Percentiles rank a stretch among this genome's conserved stretches.
Conservation (phyloP, 2,329 filamentous ascomycete genomes). For the Alternaria sp. region DNA sequence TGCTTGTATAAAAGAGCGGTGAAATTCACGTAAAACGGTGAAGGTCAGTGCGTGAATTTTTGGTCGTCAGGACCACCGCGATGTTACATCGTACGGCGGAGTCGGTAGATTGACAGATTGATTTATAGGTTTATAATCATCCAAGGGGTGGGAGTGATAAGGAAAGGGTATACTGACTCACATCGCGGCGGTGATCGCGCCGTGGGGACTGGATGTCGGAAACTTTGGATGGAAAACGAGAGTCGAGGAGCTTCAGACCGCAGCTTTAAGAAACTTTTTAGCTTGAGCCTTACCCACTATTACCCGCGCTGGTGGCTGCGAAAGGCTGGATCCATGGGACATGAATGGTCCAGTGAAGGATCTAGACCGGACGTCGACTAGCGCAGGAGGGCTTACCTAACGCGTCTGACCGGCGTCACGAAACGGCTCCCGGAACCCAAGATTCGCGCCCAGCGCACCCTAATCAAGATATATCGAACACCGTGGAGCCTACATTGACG, state of each 20-base stretch:
- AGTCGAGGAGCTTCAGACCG: not conserved
- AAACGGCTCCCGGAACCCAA: too few relatives aligned
- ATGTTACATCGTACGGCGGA: constrained; percentile 47
- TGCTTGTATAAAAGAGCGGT: constrained; percentile 12
- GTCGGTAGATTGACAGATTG: constrained; percentile 86
- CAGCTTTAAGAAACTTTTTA: constrained; percentile 4
- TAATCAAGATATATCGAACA: too few relatives aligned
- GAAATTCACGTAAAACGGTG: too few relatives aligned
- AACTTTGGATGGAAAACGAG: not conserved
- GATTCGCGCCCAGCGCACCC: too few relatives aligned
- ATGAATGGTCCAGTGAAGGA: not conserved
- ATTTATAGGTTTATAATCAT: constrained; percentile 67
- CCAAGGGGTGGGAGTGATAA: not conserved
- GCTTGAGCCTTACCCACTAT: not conserved
- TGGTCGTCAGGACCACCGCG: constrained; percentile 50
- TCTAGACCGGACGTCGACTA: not conserved
- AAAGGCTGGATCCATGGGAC: not conserved
- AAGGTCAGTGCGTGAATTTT: constrained; percentile 51
- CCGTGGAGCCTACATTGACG: too few relatives aligned
- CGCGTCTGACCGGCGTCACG: too few relatives aligned
- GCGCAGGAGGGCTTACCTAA: not conserved
- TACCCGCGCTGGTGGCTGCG: not conserved
- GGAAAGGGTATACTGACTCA: not conserved
- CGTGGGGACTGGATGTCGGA: not conserved
- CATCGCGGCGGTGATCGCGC: not conserved